phyloP scores from a whole-genome alignment of 768 basidiomycete genomes.

The Solioccasus polychromus region DNA sequence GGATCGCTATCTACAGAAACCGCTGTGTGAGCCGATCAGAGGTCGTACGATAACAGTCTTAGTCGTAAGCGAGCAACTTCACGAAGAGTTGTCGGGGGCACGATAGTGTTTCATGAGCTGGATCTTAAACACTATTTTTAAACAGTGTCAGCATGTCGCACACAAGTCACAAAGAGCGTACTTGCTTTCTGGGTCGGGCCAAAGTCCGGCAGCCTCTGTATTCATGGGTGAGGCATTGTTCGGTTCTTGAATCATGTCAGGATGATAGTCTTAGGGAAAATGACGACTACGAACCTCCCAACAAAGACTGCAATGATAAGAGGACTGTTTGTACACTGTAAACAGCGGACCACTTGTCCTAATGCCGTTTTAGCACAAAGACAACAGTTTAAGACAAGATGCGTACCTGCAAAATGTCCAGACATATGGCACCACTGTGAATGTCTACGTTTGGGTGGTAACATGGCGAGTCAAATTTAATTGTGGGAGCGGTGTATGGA shows the following conservation, averaged over 20 bases:
- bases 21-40: background rate
- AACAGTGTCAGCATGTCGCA: too few relatives aligned
- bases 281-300: constrained; percentile 65
- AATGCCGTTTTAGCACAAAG: constrained; percentile 8
- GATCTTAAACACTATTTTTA: constrained; percentile 71
- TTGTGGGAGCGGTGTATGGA: constrained; percentile 79
- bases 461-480: constrained; percentile 87
- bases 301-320: constrained; percentile 80
- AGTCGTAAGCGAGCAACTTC: constrained; percentile 6
- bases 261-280: background rate
- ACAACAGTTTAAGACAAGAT: too few relatives aligned
- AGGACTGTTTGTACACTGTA: constrained; percentile 91
- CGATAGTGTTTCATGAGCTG: constrained; percentile 75
- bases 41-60: constrained; percentile 1
- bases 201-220: constrained; percentile 78
- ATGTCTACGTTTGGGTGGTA: constrained; percentile 92
- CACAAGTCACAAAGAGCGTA: background rate
- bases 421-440: constrained; percentile 69
- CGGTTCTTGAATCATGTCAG: constrained; percentile 53
- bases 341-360: constrained; percentile 94
- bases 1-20: constrained; percentile 12
- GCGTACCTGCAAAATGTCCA: constrained; percentile 82
- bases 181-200: constrained; percentile 69
- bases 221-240: constrained; percentile 93
- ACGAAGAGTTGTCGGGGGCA: constrained; percentile 41